Evolutionary conservation across 176 grass and related monocot genomes (phyloP), one percentile per base, ranked within the genome.

Genomic region (Oryza brachyantha): DNA sequence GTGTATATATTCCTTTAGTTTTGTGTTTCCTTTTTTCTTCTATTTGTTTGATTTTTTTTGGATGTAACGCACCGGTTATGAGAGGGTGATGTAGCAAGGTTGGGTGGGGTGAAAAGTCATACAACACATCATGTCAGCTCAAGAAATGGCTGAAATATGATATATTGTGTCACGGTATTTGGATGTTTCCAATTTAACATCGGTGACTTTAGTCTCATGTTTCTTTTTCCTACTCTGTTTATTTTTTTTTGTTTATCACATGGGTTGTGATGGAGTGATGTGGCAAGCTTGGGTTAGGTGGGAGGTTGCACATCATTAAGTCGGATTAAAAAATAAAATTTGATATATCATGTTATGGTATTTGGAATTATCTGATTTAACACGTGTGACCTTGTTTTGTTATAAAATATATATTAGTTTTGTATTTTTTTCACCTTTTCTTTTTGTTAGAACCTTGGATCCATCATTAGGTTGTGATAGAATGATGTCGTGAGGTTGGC

Each of bases 51-150:
- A 32, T 32, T 32, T 32, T 32, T 32, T 76, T 76, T 62, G 38
- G 37, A 76, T 63, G 40, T 13, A 76, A 42, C n/a, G 74, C 3
- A 61, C 12, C 1, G 2, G 62, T 22, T 13, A 31, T 11, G 54
- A 26, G 52, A 8, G 58, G 41, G 62, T 88, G 86, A 84, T 1
- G 70, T 64, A 34, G 75, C 71, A 40, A 13, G 66, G 36, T 11
- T 61, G 37, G 66, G 72, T 61, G 57, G 76, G 77, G 36, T 60
- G 72, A 62, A 70, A 61, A 21, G 10, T 27, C 27, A 0, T 60
- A 26, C 9, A 66, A 42, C 58, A 42, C 58, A 55, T 32, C 21
- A 54, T 24, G 17, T 63, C 36, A 62, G 29, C 60, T 67, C 67
- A 27, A n/a, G 2, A 22, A 42, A 28, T n/a, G 16, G 26, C 29